Evolutionary conservation across 768 basidiomycete genomes (phyloP).

Genomic region (Phaeolepiota aurea): DNA sequence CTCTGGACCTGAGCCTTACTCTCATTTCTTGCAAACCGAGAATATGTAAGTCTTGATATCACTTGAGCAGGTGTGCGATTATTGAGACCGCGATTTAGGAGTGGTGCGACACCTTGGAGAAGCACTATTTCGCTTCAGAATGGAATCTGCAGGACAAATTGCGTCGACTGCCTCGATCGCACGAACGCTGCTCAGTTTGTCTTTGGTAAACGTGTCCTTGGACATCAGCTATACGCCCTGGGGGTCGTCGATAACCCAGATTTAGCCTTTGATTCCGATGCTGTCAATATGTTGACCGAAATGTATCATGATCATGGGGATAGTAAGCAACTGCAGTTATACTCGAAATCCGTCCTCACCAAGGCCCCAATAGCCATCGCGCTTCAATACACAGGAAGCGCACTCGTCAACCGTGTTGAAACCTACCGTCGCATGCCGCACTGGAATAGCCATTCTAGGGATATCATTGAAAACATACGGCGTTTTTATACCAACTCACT

Average conservation of each 20-base stretch:
- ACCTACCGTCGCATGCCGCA: conserved; percentile 93
- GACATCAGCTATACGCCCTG: conserved; percentile 91
- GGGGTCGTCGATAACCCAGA: conserved; percentile 83
- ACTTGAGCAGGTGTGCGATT: too few relatives aligned
- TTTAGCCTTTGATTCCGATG: conserved; percentile 87
- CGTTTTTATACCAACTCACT: conserved; percentile 94
- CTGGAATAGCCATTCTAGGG: conserved; percentile 95
- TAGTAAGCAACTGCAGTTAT: conserved; percentile 43
- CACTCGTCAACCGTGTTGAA: conserved; percentile 92
- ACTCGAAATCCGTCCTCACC: not conserved
- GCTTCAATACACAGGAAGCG: conserved; percentile 93
- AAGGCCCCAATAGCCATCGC: conserved; percentile 60
- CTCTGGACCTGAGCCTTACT: conserved; percentile 80
- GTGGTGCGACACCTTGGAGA: conserved; percentile 58
- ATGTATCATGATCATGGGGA: conserved; percentile 99
- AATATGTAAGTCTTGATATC: conserved; percentile 26
- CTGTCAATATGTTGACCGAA: conserved; percentile 93
- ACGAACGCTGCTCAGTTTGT: conserved; percentile 97
- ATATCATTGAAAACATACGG: conserved; percentile 91
- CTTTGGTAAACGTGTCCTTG: conserved; percentile 89
- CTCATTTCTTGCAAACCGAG: conserved; percentile 51
- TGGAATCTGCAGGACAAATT: conserved; percentile 90
- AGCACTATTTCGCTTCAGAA: conserved; percentile 74
- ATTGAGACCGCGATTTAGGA: too few relatives aligned
- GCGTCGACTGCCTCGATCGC: conserved; percentile 93